phyloP scores from a whole-genome alignment of 2,329 filamentous ascomycete genomes.

The Coleophoma eucalyptorum region DNA sequence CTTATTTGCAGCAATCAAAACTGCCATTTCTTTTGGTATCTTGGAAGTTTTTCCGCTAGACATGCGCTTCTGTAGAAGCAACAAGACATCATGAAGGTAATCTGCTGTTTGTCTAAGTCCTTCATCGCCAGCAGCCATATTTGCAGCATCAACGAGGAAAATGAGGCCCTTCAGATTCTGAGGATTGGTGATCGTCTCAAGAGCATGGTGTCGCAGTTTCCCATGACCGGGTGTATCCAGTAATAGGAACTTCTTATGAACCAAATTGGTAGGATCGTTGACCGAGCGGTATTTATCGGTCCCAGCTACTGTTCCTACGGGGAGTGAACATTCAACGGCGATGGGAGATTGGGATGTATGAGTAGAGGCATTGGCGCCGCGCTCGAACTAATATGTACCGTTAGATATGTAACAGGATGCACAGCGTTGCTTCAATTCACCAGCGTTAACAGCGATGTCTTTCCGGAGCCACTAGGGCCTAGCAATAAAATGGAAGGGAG shows the following conservation, averaged over 20 bases:
- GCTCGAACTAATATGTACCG: conserved; percentile 40
- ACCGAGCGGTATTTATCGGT: conserved; percentile 62
- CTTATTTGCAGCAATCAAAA: conserved; percentile 92
- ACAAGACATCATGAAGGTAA: conserved; percentile 87
- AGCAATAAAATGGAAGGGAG: conserved; percentile 76
- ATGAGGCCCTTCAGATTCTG: conserved; percentile 67
- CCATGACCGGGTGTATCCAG: conserved; percentile 93
- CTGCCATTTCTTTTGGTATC: conserved; percentile 56
- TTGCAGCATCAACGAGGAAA: conserved; percentile 84
- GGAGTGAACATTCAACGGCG: conserved; percentile 51
- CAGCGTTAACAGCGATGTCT: conserved; percentile 82
- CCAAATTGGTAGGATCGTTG: conserved; percentile 55
- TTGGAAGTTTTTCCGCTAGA: conserved; percentile 52
- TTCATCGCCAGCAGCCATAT: conserved; percentile 51
- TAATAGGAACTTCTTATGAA: conserved; percentile 68
- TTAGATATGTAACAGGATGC: no score
- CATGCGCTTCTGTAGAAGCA: conserved; percentile 73
- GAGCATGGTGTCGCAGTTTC: conserved; percentile 75
- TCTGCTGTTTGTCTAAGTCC: conserved; percentile 69
- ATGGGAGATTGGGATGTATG: conserved; percentile 61
- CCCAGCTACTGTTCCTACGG: conserved; percentile 43
- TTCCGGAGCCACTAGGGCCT: conserved; percentile 79
- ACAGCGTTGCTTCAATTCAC: conserved; percentile 35
- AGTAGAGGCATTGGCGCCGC: conserved; percentile 39
- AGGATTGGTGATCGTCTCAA: conserved; percentile 42